phyloP scores from a whole-genome alignment of 768 basidiomycete genomes.

The Aureoboletus auriporus region DNA sequence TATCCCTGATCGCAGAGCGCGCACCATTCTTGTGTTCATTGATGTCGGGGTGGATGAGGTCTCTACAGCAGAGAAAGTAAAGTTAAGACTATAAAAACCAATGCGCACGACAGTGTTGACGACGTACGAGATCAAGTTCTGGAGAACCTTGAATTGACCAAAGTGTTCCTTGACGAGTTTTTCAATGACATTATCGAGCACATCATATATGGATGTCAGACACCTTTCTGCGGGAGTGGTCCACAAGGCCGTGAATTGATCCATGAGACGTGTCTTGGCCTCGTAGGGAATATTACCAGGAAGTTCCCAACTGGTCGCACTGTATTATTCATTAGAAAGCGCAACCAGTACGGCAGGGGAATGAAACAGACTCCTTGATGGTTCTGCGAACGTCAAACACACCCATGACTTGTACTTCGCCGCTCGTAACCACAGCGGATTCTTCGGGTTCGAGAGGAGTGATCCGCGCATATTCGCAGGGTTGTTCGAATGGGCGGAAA shows the following conservation, averaged over 20 bases:
- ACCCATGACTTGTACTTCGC: slow-evolving; percentile 13
- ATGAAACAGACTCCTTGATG: slow-evolving; percentile 32
- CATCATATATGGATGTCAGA: slow-evolving; percentile 29
- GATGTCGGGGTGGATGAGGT: slow-evolving; percentile 25
- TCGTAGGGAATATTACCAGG: slow-evolving; percentile 38
- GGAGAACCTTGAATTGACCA: slow-evolving; percentile 35
- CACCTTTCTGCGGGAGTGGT: slow-evolving; percentile 30
- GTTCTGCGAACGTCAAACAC: slow-evolving; percentile 32
- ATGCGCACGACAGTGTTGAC: not conserved
- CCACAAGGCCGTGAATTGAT: slow-evolving; percentile 35
- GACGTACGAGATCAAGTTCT: slow-evolving; percentile 34
- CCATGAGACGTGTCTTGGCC: slow-evolving; percentile 37
- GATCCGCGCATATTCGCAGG: slow-evolving; percentile 7
- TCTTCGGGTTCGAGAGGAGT: slow-evolving; percentile 10
- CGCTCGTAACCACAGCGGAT: not conserved
- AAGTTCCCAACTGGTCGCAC: slow-evolving; percentile 41
- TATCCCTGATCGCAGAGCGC: slow-evolving; percentile 25
- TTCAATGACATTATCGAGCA: slow-evolving; percentile 28
- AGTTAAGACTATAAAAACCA: not conserved
- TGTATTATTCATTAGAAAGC: slow-evolving; percentile 13
- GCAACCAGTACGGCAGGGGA: not conserved
- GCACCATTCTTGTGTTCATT: slow-evolving; percentile 25
- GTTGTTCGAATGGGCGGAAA: slow-evolving; percentile 32
- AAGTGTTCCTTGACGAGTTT: slow-evolving; percentile 34
- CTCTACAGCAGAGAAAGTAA: slow-evolving; percentile 17